A percentile compares a stretch with the other conserved stretches of the same genome.
phyloP scores from a whole-genome alignment of 2,329 filamentous ascomycete genomes.

The Dissoconium aciculare region DNA sequence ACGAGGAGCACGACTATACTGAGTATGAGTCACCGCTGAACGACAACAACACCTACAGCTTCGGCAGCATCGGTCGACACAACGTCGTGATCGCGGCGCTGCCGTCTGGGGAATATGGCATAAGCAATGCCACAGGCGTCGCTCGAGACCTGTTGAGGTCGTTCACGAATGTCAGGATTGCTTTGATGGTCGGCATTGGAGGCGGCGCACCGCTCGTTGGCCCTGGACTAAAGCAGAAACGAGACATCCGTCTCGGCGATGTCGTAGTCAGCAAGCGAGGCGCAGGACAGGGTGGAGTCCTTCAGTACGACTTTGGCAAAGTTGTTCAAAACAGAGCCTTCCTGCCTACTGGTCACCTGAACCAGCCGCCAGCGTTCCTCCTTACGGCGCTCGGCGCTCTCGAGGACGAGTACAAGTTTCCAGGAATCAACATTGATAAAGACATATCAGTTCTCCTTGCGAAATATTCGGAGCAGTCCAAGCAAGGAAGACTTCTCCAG shows the following conservation, averaged over 20 bases:
- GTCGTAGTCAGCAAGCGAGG: constrained; percentile 15
- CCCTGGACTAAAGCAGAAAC: constrained; percentile 2
- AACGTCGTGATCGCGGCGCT: constrained; percentile 16
- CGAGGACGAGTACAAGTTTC: no score
- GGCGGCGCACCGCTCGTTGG: constrained; percentile 15
- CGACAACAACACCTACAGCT: constrained; percentile 14
- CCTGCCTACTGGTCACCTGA: no score
- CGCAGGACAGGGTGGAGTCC: constrained; percentile 11
- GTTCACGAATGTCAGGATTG: constrained; percentile 9
- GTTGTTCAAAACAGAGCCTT: no score
- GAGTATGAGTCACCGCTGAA: neutral
- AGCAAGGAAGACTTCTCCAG: no score
- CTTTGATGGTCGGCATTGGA: constrained; percentile 10
- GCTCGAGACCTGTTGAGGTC: constrained; percentile 10
- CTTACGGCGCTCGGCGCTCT: no score
- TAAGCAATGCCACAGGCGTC: constrained; percentile 9
- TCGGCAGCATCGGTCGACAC: constrained; percentile 14
- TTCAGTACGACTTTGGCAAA: constrained; percentile 18
- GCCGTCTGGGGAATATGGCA: constrained; percentile 11
- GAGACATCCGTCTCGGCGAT: constrained; percentile 17
- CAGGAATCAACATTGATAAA: no score
- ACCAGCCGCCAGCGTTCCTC: no score
- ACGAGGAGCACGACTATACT: constrained; percentile 7
- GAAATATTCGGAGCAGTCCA: no score
- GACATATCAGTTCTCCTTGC: no score